Percentiles rank a stretch among this genome's conserved stretches.
These are phyloP conservation scores for Ettlia oleoabundans DNA, from an alignment of 139 green algal species.

Conservation along the genomic window DNA sequence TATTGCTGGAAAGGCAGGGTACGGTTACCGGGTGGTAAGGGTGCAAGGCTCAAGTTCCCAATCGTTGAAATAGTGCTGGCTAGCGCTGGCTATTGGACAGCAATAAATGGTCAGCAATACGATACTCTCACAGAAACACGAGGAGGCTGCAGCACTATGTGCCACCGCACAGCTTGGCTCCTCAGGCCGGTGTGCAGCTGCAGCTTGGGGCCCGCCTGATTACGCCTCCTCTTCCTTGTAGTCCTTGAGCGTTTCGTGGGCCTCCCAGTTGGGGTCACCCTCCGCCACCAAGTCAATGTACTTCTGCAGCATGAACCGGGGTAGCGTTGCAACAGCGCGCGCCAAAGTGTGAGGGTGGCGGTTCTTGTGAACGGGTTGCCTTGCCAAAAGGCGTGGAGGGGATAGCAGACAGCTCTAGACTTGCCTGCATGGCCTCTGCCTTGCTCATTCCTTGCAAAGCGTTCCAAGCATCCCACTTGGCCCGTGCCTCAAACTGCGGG, in stretches of 20 bases:
- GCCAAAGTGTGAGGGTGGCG: neutral
- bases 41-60: neutral
- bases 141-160: no score
- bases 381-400: no score
- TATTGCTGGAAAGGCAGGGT: neutral
- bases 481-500: conserved; percentile 62
- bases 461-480: conserved; percentile 79
- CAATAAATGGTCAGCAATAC: no score
- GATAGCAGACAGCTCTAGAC: neutral
- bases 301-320: conserved; percentile 39
- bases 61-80: no score
- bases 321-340: neutral
- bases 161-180: no score
- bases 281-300: conserved; percentile 71
- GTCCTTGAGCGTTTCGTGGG: conserved; percentile 54
- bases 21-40: neutral
- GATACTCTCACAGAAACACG: no score
- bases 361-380: no score
- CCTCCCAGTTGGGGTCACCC: conserved; percentile 64
- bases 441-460: conserved; percentile 74
- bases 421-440: conserved; percentile 70
- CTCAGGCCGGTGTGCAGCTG: neutral
- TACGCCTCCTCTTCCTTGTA: conserved; percentile 46
- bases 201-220: no score
- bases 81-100: no score